Base-by-base conservation (phyloP, 352 stramenopile genomes). In the Globisporangium middletonii region DNA sequence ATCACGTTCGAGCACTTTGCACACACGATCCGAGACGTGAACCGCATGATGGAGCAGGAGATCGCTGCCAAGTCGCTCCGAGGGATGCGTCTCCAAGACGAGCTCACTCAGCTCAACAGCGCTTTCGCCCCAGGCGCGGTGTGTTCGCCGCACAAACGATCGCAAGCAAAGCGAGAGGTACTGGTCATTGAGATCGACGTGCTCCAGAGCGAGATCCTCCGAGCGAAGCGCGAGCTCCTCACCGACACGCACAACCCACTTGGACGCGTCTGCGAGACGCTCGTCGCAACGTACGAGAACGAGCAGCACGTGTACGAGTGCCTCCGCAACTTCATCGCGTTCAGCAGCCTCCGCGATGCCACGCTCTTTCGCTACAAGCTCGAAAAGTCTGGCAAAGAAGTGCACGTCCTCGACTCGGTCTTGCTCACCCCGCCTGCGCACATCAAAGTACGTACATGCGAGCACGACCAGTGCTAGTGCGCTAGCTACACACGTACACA, bases 241-340 rank as follows among this genome's bases (percentile, higher is more conserved):
- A 85, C 73, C 0, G 64, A 71, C 18, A 41, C 59, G 1, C 71
- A 78, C 12, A 67, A 81, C 37, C 72, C 66, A 19, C 75, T 91
- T 15, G 68, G 64, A 1, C 71, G 64, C n/a, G 67, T 86, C 18
- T 89, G 80, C 50, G 81, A 85, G 48, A 67, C 45, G 3, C 71
- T 91, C 23, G 67, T 91, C 35, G 68, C 79, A n/a, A 79, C 71
- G 3, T 91, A 83, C 42, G 74, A 79, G 50, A 89, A 88, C 50
- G 77, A 89, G 45, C 78, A 87, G 64, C 68, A 86, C 51, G 81
- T 91, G 1, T 86, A 89, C 49, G 71, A 87, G 53, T 87, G 68
- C 42, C 71, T 91, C 23, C 67, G 54, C 58, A 86, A 79, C 58
- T 85, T 89, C 33, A 72, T 89, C 49, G 64, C 63, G 15, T 75